phyloP scores from a whole-genome alignment of 768 basidiomycete genomes.

The Naganishia friedmannii region DNA sequence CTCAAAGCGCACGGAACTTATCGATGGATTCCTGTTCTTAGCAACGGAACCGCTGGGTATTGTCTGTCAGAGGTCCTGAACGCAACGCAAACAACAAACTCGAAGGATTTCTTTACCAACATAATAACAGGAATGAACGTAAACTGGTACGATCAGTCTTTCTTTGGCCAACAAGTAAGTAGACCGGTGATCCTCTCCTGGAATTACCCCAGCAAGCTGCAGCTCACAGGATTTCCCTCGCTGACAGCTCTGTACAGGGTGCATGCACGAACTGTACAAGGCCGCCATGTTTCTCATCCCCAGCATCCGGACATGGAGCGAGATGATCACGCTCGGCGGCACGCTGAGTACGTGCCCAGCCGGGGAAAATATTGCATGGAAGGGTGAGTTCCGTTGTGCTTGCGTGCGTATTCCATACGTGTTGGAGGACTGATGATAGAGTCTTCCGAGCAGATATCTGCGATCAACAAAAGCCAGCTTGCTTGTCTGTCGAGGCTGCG shows the following conservation, averaged over 20 bases:
- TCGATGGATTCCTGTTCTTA: constrained; percentile 25
- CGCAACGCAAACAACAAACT: constrained; percentile 37
- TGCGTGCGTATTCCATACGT: background rate
- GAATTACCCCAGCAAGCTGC: background rate
- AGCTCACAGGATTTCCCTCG: background rate
- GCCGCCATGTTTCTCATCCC: constrained; percentile 37
- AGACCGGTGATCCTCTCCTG: background rate
- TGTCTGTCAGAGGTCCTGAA: constrained; percentile 42
- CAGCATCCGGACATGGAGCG: constrained; percentile 2
- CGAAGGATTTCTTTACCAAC: constrained; percentile 44
- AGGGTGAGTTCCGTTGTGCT: background rate
- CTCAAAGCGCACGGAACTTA: too few species aligned
- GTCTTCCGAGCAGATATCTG: background rate
- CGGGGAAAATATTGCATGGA: background rate
- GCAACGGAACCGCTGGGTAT: constrained; percentile 44
- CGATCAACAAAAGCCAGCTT: constrained; percentile 14
- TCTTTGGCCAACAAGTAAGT: constrained; percentile 34
- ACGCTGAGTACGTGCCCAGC: constrained; percentile 8
- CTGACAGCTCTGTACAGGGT: constrained; percentile 44
- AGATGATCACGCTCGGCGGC: constrained; percentile 9
- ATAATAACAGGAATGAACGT: constrained; percentile 41
- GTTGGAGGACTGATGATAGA: background rate
- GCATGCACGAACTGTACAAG: constrained; percentile 50
- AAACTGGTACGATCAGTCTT: constrained; percentile 38
- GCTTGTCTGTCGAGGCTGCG: constrained; percentile 18